Percentiles rank a stretch among this genome's conserved stretches.
These are phyloP conservation scores for Fusarium sp. DNA, from an alignment of 2,329 filamentous ascomycete genomes.

Conservation along the genomic window DNA sequence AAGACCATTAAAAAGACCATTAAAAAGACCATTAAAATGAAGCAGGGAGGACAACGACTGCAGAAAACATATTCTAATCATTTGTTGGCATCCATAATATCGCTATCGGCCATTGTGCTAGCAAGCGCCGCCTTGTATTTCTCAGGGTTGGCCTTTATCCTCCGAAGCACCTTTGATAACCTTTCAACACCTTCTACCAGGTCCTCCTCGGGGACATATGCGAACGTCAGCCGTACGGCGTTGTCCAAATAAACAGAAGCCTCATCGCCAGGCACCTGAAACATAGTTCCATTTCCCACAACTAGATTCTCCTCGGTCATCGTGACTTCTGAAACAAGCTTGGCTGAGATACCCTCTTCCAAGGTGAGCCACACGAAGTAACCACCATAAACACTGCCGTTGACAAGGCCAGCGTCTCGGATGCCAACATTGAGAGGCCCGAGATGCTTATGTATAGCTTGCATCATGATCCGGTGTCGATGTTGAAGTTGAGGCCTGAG, in stretches of 20 bases:
- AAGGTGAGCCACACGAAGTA: constrained; percentile 88
- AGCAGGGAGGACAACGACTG: not conserved
- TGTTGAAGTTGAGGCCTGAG: constrained; percentile 59
- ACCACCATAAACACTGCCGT: constrained; percentile 72
- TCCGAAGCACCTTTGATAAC: constrained; percentile 60
- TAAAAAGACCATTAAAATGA: not conserved
- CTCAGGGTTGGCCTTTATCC: constrained; percentile 45
- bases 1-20: no score
- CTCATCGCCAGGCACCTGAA: constrained; percentile 71
- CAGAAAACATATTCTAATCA: constrained; percentile 22
- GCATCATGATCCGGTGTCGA: constrained; percentile 63
- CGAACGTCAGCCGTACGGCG: constrained; percentile 74
- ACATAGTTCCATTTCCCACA: constrained; percentile 75
- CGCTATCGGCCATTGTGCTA: constrained; percentile 17
- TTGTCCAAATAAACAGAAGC: constrained; percentile 64
- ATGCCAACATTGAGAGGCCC: constrained; percentile 68
- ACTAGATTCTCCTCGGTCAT: constrained; percentile 72
- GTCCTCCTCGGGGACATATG: constrained; percentile 75
- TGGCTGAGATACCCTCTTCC: constrained; percentile 61
- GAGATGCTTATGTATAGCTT: constrained; percentile 68
- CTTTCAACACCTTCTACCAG: constrained; percentile 75
- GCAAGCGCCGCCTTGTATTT: constrained; percentile 39
- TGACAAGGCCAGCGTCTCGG: constrained; percentile 51
- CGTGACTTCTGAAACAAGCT: constrained; percentile 66
- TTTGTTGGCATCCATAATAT: constrained; percentile 41